Percentiles rank a stretch among this genome's conserved stretches.
phyloP scores from a whole-genome alignment of 2,329 filamentous ascomycete species.

The Tolypocladium pustulatum region DNA sequence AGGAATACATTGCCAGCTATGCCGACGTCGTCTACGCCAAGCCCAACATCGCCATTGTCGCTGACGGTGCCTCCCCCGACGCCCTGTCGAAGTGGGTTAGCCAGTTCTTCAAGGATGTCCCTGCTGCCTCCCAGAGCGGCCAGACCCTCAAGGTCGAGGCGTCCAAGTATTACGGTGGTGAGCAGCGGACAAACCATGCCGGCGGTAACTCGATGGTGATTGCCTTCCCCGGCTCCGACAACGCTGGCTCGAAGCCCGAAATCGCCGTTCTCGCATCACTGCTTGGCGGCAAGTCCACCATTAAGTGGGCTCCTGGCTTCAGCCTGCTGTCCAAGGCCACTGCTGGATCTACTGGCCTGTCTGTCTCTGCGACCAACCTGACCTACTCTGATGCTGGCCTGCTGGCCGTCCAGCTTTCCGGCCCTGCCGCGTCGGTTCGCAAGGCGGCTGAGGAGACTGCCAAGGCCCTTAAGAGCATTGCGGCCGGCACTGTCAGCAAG shows the following conservation, averaged over 20 bases:
- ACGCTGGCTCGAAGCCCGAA: conserved; percentile 77
- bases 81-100: conserved; percentile 82
- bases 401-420: conserved; percentile 70
- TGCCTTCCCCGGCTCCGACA: conserved; percentile 84
- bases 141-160: conserved; percentile 47
- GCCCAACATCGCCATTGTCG: conserved; percentile 82
- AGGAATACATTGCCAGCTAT: conserved; percentile 63
- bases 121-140: conserved; percentile 40
- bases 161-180: conserved; percentile 86
- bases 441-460: conserved; percentile 67
- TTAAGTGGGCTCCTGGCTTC: conserved; percentile 96
- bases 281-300: conserved; percentile 78
- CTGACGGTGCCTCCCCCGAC: conserved; percentile 70
- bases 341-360: conserved; percentile 53
- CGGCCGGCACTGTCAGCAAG: conserved; percentile 62
- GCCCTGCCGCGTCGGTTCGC: conserved; percentile 61
- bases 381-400: conserved; percentile 93
- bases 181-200: conserved; percentile 75
- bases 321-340: conserved; percentile 77
- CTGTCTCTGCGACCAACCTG: conserved; percentile 64
- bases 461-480: conserved; percentile 72
- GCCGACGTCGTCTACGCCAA: conserved; percentile 75
- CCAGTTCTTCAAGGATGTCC: conserved; percentile 76
- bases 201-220: conserved; percentile 77
- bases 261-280: conserved; percentile 77